Base-by-base conservation (phyloP, 768 basidiomycete species). In the Tephrocybe rancida region DNA sequence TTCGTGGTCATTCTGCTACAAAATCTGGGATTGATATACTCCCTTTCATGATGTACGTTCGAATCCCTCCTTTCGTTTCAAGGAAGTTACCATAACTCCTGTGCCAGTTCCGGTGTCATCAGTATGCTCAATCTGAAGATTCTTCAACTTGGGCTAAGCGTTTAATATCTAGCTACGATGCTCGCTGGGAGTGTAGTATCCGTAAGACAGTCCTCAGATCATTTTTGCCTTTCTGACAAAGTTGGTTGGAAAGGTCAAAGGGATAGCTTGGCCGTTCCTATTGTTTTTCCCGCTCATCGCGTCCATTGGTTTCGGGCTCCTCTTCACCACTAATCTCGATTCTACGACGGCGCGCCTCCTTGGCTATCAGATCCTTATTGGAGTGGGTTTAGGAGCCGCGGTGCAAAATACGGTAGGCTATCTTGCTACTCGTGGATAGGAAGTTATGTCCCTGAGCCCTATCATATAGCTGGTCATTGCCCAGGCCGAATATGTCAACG, bases 1-100 rank as follows among this genome's bases (percentile, higher is more conserved):
- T 57, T 16, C 64, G 62, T 35, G 67, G 67, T 18, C 71, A 69
- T 49, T 61, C 70, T 1, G 69, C 75, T 1, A 69, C 68, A 32
- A 64, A 70, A 52, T 65, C 67, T 8, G 75, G 74, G 30, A 67
- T 76, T 44, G 70, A 74, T 59, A 74, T 75, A 51, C 61, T 77
- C 14, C 67, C 72, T 1, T 74, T 69, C 64, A 69, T 72, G 66
- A 50, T 71, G 46, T 59, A 61, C 11, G 62, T 70, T n/a, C 25
- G n/a, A n/a, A 25, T 1, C 37, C 26, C 22, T 55, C 21, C 1
- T 44, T 30, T 27, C 30, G 18, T 18, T 19, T 30, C 14, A 9
- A 14, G 14, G 11, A n/a, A 27, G 16, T 44, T 3, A 21, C 13
- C 19, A 21, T 19, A 22, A 41, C 10, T 25, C 4, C 38, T 25